Evolutionary conservation across 1,284 basidiomycete species (phyloP), one percentile per base, ranked within the genome.

Genomic region (Sanguinoderma infundibulare): DNA sequence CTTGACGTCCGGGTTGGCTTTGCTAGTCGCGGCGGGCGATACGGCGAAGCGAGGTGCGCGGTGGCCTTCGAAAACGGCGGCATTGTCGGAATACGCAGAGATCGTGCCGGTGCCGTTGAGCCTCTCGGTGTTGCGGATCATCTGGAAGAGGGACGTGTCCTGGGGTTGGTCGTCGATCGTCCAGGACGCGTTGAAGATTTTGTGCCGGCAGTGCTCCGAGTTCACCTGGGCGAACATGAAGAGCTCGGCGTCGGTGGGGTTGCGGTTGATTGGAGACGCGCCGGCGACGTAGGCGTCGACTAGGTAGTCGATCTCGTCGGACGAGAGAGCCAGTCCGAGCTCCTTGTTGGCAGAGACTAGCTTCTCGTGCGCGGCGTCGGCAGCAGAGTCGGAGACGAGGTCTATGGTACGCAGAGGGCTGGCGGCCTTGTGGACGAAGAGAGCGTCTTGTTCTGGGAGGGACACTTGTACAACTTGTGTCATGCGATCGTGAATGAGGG

Each of bases 201-300:
- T 99, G 84, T 99, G 98, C 50, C 98, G 87, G 77, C 98, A 99
- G 76, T 99, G 98, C 78, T 99, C 98, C 42, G 96, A 98, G 80
- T 99, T 99, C 75, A 99, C 97, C 75, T 99, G 98, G 17, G 98
- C 97, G 75, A 99, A 99, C 97, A 99, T 99, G 85, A 99, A 99
- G 20, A 99, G 84, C 75, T 99, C 98, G 14, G 98, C 96, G 70
- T 99, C 97, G 52, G 95, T 98, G 4, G 96, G 96, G 73, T 95
- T 90, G 49, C 95, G 87, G 53, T 81, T 80, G 70, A 91, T 84
- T 1, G 88, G 83, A 8, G 81, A 75, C 24, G 80, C 73, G 14
- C 89, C 89, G 36, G 90, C 82, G 42, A 94, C 83, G 77, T 96
- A 99, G 9, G 94, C 94, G 55, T 94, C 85, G 67, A 98, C 87